Evolutionary conservation across 495 filamentous ascomycete genomes (phyloP).

Genomic region (Podospora pseudocomata): DNA sequence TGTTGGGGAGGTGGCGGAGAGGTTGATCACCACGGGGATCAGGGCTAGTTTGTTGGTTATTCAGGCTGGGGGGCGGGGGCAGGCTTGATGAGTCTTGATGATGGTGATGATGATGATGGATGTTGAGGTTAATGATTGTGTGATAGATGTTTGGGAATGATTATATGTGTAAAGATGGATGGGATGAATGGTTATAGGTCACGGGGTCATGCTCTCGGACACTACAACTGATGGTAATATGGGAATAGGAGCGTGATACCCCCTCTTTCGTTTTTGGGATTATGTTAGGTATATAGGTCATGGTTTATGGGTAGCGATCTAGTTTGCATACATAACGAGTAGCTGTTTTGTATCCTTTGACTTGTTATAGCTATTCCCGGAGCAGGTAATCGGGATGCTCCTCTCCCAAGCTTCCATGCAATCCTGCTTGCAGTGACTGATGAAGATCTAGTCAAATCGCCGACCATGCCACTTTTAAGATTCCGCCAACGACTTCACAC

Average conservation of each 20-base stretch:
- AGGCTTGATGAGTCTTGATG: background rate
- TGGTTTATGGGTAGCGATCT: background rate
- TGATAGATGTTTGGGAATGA: too few species aligned
- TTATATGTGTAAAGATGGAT: background rate
- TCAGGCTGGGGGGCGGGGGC: conserved; percentile 52
- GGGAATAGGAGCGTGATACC: background rate
- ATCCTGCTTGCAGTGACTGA: too few species aligned
- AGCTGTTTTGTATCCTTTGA: background rate
- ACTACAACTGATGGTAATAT: background rate
- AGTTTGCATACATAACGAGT: background rate
- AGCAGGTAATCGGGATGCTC: too few species aligned
- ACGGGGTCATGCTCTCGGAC: background rate
- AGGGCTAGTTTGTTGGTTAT: conserved; percentile 76
- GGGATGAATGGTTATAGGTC: background rate
- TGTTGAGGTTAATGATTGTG: too few species aligned
- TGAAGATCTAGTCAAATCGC: too few species aligned
- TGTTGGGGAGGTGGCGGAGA: conserved; percentile 66
- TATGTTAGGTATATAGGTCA: background rate
- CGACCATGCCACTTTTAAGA: too few species aligned
- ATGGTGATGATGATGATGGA: too few species aligned
- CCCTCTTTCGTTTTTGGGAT: background rate
- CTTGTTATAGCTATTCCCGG: background rate
- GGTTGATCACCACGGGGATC: conserved; percentile 56
- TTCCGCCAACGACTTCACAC: too few species aligned
- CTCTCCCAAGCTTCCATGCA: too few species aligned